These are phyloP conservation scores for Candida labiduridarum DNA, from an alignment of 1,139 yeast genomes.

Conservation along the genomic window DNA sequence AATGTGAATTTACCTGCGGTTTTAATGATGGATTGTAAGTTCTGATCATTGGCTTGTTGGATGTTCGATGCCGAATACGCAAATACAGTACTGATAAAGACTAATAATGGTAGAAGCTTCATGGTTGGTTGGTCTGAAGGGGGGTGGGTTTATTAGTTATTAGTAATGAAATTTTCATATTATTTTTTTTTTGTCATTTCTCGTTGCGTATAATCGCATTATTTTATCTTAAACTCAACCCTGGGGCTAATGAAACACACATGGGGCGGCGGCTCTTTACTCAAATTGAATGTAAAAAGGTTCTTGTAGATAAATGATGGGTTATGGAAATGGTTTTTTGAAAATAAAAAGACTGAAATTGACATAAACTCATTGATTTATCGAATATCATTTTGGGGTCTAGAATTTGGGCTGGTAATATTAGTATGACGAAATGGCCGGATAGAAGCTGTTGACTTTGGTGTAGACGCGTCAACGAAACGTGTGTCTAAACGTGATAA, in stretches of 20 bases:
- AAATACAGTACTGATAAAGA: neutral
- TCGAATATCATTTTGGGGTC: neutral
- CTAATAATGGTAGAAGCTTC: conserved; percentile 3
- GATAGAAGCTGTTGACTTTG: no score
- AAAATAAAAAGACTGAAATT: no score
- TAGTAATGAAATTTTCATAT: neutral
- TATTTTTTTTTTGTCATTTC: neutral
- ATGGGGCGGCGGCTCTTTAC: no score
- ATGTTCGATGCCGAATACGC: conserved; percentile 19
- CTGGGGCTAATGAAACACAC: neutral
- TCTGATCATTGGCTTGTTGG: conserved; percentile 40
- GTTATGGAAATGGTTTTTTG: neutral
- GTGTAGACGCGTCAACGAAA: no score
- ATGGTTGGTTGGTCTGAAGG: neutral
- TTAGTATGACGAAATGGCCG: no score
- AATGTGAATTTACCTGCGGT: conserved; percentile 62
- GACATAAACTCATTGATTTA: neutral
- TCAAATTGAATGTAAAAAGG: neutral
- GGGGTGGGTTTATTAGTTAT: neutral
- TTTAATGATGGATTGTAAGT: conserved; percentile 56
- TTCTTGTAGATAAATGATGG: neutral
- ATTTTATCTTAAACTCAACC: neutral
- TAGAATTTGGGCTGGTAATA: no score
- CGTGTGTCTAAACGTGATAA: no score
- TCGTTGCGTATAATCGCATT: neutral